Evolutionary conservation across 192 early-diverging fungal species (phyloP).

Genomic region (Coemansia sp.): DNA sequence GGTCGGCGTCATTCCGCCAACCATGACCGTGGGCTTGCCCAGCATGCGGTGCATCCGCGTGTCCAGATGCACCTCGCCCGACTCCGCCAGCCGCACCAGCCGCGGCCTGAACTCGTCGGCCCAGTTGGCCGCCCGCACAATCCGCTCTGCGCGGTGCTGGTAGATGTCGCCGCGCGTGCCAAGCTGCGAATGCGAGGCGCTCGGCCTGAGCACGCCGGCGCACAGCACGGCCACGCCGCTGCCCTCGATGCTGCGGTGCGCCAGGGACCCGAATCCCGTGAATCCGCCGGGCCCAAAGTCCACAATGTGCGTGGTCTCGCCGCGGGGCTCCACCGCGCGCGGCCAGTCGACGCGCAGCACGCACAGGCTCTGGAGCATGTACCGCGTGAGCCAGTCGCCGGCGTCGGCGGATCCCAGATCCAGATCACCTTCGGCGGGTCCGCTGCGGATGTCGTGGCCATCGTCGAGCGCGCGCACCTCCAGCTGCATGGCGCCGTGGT

Average conservation of each 20-base stretch:
- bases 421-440: constrained; percentile 9
- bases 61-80: constrained; percentile 75
- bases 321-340: constrained; percentile 49
- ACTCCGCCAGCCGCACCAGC: constrained; percentile 63
- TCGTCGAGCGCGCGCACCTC: constrained; percentile 79
- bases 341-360: constrained; percentile 66
- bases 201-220: constrained; percentile 17
- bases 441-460: constrained; percentile 74
- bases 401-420: too few relatives aligned
- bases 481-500: constrained; percentile 20
- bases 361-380: constrained; percentile 67
- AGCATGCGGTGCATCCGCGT: constrained; percentile 83
- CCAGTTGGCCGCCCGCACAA: constrained; percentile 86
- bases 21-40: constrained; percentile 89
- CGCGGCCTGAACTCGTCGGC: constrained; percentile 78
- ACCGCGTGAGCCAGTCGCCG: constrained; percentile 54
- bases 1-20: constrained; percentile 92
- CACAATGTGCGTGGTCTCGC: constrained; percentile 77
- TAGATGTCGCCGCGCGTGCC: constrained; percentile 75
- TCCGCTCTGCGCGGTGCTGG: constrained; percentile 62
- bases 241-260: constrained; percentile 86
- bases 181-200: constrained; percentile 55
- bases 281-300: constrained; percentile 92
- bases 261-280: constrained; percentile 80
- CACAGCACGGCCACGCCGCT: constrained; percentile 65